Evolutionary conservation across 1,284 basidiomycete genomes (phyloP), one percentile per base, ranked within the genome.

Genomic region (Ceratobasidium sp.): DNA sequence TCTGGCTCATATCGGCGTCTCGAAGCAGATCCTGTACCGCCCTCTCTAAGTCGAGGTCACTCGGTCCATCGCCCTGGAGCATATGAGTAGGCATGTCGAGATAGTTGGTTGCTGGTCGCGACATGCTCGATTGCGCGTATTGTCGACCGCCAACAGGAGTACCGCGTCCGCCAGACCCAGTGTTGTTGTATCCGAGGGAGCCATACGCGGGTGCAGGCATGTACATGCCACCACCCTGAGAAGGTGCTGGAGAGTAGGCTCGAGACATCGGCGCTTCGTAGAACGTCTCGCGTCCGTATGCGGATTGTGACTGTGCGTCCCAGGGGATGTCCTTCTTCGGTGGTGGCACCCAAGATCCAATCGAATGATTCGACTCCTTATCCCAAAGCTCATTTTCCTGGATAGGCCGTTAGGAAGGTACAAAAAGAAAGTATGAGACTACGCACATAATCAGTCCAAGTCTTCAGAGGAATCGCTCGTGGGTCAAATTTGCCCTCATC

Each of bases 401-500:
- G 11, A 60, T 60, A 19, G 57, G 24, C n/a, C 56, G 73, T 63
- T 64, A 65, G 60, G 77, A 60, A 77, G 69, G 51, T 22, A 72
- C 15, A 41, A 47, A 24, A 36, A 36, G 19, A 36, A 41, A n/a
- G 27, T 29, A 29, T 9, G 4, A 9, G 51, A 33, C 7, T 11
- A 85, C 87, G 71, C 79, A 90, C 95, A 81, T 98, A 98, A 78
- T 98, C 96, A 77, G 91, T 94, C 97, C 97, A 98, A 1, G 93
- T 95, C 85, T 98, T 98, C 78, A 98, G 87, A 15, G 97, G 97
- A 79, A 99, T 98, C 19, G 90, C 88, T 36, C 91, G 88, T 24
- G 96, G 93, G 84, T 98, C 96, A 75, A 98, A 99, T 83, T 95
- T 96, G 82, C 97, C 97, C 82, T 99, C 97, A 79, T 99, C 96